Base-by-base conservation (phyloP, 164 flowering plant species). In the Malania oleifera region DNA sequence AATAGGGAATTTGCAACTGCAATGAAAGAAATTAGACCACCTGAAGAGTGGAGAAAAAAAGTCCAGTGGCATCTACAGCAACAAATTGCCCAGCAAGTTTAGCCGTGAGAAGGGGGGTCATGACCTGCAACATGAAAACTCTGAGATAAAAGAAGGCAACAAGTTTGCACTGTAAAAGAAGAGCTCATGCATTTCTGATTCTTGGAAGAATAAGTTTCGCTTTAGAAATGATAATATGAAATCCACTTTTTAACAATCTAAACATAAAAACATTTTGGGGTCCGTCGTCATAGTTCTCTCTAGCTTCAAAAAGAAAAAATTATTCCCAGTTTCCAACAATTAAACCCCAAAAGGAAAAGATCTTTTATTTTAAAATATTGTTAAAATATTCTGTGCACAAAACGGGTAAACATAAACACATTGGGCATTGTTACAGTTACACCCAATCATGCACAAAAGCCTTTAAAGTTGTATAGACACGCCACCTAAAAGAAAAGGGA, bases 71-170 rank as follows among this genome's bases (percentile, higher is more conserved):
- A 75, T 86, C 96, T 22, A 91, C 96, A 44, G 90, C 80, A 60
- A 91, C 96, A 79, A 61, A 86, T 72, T 91, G 96, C 35, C 95
- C 95, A 56, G 95, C 98, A 49, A 91, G 89, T 76, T 85, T 91
- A 41, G 88, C 89, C 0, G 96, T 82, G 52, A 91, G 90, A 54
- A 80, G 79, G 28, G 96, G 92, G 49, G 96, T 91, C 96, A 91
- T 88, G 60, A 86, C 74, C 95, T 86, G 77, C 59, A 72, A 70
- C 26, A 25, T 52, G 19, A 59, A 68, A 23, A 9, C 48, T 13
- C 19, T 27, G 20, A 5, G 5, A 20, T 24, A 29, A 35, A 34
- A 35, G 19, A 26, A 28, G 14, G 39, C 27, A 40, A n/a, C 58
- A 13, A 7, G 19, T 43, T 24, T 15, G 59, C 25, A 46, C n/a